Percentiles rank a stretch among this genome's conserved stretches.
Conservation (phyloP, 768 basidiomycete genomes). For the Macrolepiota fuliginosa region DNA sequence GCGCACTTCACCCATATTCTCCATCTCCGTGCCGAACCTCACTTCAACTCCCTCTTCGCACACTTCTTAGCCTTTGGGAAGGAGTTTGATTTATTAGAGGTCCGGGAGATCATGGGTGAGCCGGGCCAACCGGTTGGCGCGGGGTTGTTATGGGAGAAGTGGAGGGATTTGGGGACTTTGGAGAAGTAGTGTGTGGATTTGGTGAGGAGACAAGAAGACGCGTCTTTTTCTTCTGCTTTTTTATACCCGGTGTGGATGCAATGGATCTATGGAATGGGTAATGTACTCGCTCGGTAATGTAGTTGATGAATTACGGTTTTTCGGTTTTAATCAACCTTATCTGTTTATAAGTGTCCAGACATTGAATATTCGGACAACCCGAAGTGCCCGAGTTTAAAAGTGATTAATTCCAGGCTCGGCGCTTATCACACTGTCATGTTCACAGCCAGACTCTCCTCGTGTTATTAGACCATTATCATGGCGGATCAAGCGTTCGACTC, state of each 20-base stretch:
- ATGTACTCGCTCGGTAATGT: not conserved
- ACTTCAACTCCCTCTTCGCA: conserved; percentile 96
- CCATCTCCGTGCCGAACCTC: conserved; percentile 90
- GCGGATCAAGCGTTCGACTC: too few species aligned
- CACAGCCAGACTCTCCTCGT: too few species aligned
- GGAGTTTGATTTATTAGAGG: conserved; percentile 89
- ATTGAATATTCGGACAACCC: too few species aligned
- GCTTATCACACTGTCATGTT: too few species aligned
- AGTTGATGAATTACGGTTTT: not conserved
- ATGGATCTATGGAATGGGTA: not conserved
- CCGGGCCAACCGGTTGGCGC: conserved; percentile 62
- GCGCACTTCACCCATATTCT: conserved; percentile 90
- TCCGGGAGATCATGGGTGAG: conserved; percentile 82
- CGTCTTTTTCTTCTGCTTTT: not conserved
- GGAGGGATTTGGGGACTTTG: conserved; percentile 81
- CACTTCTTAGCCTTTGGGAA: conserved; percentile 96
- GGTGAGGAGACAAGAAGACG: too few species aligned
- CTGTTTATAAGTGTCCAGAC: too few species aligned
- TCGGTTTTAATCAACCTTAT: not conserved
- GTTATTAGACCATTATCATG: too few species aligned
- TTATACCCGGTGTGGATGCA: not conserved
- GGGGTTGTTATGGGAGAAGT: conserved; percentile 82
- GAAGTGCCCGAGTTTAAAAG: too few species aligned
- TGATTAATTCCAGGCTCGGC: too few species aligned
- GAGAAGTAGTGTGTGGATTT: conserved; percentile 18